Conservation (phyloP, 441 rosid species). For the Gossypium trilobum region DNA sequence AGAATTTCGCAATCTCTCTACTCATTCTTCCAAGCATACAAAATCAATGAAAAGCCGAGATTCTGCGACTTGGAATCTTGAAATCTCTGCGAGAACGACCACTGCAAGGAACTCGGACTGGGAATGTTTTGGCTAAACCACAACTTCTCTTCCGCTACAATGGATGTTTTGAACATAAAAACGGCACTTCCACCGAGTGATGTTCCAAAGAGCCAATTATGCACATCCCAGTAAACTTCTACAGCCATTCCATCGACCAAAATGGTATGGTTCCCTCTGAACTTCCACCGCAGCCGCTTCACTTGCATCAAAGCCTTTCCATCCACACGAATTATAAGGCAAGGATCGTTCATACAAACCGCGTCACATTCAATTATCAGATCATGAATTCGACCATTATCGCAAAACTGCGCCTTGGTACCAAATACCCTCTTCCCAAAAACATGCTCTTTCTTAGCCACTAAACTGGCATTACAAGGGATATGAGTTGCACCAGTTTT, state of each 20-base stretch:
- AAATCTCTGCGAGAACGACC: conserved; percentile 61
- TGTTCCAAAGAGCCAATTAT: conserved; percentile 69
- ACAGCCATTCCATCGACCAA: conserved; percentile 57
- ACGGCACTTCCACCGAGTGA: conserved; percentile 53
- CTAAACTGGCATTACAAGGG: conserved; percentile 32
- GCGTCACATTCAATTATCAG: conserved; percentile 63
- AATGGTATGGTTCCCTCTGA: conserved; percentile 67
- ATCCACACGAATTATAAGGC: conserved; percentile 56
- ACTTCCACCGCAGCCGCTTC: conserved; percentile 70
- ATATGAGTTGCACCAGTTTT: conserved; percentile 35
- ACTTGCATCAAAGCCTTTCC: conserved; percentile 63
- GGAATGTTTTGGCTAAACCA: conserved; percentile 49
- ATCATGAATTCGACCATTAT: conserved; percentile 48
- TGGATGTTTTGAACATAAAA: conserved; percentile 75
- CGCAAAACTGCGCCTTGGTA: conserved; percentile 47
- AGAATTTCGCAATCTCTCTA: conserved; percentile 34
- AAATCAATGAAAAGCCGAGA: conserved; percentile 61
- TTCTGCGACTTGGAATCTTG: conserved; percentile 48
- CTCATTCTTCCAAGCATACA: conserved; percentile 82
- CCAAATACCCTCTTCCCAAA: conserved; percentile 49
- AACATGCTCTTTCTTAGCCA: conserved; percentile 55
- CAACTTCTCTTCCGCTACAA: conserved; percentile 48
- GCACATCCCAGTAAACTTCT: conserved; percentile 79
- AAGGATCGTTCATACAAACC: conserved; percentile 36
- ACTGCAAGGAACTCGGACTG: conserved; percentile 35